Conservation (phyloP, 2,329 filamentous ascomycete genomes). For the Colletotrichum sp. region DNA sequence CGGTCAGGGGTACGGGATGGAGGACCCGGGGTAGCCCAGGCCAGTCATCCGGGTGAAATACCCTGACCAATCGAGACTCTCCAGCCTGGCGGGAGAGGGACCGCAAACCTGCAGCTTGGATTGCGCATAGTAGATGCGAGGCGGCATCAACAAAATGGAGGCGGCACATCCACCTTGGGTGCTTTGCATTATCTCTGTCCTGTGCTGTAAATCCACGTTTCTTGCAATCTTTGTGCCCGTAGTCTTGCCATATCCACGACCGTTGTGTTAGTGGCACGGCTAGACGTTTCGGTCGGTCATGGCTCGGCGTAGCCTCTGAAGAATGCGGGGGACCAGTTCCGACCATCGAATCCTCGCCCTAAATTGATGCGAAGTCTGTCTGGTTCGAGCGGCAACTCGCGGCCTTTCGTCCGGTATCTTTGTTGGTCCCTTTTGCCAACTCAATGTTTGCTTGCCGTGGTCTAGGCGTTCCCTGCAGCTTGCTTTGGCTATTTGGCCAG, state of each 20-base stretch:
- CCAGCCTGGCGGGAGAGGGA: not conserved
- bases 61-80: not conserved
- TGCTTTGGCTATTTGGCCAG: not conserved
- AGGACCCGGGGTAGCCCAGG: constrained; percentile 7
- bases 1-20: not conserved
- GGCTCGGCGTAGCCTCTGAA: not conserved
- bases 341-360: not conserved
- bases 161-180: not conserved
- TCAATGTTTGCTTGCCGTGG: not conserved
- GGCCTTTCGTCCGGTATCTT: not conserved
- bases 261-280: not conserved
- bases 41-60: not conserved
- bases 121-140: not conserved
- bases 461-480: not conserved
- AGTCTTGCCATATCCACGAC: not conserved
- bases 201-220: not conserved
- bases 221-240: not conserved
- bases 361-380: not conserved
- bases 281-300: not conserved
- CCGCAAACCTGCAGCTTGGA: not conserved
- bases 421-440: not conserved
- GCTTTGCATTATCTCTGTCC: not conserved
- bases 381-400: not conserved
- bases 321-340: not conserved
- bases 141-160: not conserved